Base-by-base conservation (phyloP, 225 moss, liverwort and hornwort species). In the Bryoerythrophyllum caledonicum region DNA sequence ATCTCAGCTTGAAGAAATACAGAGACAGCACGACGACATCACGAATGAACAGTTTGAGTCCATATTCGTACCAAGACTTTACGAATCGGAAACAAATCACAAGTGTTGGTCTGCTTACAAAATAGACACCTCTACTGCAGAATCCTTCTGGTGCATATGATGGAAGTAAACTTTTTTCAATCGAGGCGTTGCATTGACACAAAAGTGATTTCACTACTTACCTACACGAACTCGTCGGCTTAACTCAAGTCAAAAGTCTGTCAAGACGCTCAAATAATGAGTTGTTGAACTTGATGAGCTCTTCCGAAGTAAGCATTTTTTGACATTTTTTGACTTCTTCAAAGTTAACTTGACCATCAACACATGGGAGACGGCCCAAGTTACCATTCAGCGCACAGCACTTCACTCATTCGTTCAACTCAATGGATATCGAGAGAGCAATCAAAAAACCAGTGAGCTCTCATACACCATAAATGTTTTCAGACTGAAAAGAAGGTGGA, bases 271-370 rank as follows among this genome's bases (percentile, higher is more conserved):
- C 69, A 75, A 92, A 92, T 60, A 92, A 78, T 17, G 63, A 38
- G 61, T 82, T 78, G 79, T 92, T 92, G 84, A 92, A 92, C 74
- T 92, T 92, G 80, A 92, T 86, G 59, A 92, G 90, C 82, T 92
- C 92, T 60, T 88, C 92, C 30, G n/a, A n/a, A n/a, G n/a, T n/a
- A n/a, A n/a, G n/a, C n/a, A n/a, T n/a, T n/a, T n/a, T n/a, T n/a
- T n/a, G n/a, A n/a, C n/a, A n/a, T n/a, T n/a, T n/a, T n/a, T n/a
- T n/a, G n/a, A n/a, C n/a, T n/a, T n/a, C n/a, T n/a, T n/a, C n/a
- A n/a, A n/a, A n/a, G n/a, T n/a, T n/a, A n/a, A 32, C 32, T 32
- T 32, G 32, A 32, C 32, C 32, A 32, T 32, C 32, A 32, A 32
- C 32, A 32, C 32, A 32, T 32, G 32, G 32, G 32, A 32, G 32